A percentile compares a stretch with the other conserved stretches of the same genome.
These are phyloP conservation scores for Blastomyces parvus DNA, from an alignment of 2,329 filamentous ascomycete species.

Conservation along the genomic window DNA sequence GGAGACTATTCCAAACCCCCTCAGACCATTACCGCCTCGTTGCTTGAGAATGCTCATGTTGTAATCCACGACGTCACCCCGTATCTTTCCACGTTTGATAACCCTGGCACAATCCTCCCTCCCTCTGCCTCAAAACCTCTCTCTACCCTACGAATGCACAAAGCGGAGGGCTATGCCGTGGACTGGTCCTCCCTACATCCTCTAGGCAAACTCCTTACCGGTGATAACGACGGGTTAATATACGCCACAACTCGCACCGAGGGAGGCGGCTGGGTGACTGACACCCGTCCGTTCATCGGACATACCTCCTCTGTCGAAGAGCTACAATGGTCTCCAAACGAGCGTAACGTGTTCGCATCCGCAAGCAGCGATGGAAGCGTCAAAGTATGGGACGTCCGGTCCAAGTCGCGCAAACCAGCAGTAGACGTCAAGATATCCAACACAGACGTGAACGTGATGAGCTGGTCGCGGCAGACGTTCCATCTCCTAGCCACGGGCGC, in stretches of 20 bases:
- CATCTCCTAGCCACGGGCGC: conserved; percentile 87
- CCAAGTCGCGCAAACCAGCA: conserved; percentile 79
- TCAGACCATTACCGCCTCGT: conserved; percentile 76
- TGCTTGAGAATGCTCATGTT: conserved; percentile 82
- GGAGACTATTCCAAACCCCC: conserved; percentile 59
- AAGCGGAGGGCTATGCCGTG: conserved; percentile 87
- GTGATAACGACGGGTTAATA: conserved; percentile 83
- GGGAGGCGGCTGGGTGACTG: conserved; percentile 81
- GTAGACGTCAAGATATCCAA: conserved; percentile 75
- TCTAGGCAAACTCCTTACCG: conserved; percentile 77
- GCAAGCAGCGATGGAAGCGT: conserved; percentile 90
- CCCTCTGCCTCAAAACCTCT: conserved; percentile 81
- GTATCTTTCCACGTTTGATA: conserved; percentile 81
- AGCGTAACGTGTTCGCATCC: conserved; percentile 88
- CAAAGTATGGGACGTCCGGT: conserved; percentile 89
- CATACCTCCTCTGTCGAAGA: conserved; percentile 86
- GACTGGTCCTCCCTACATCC: conserved; percentile 85
- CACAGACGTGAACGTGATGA: conserved; percentile 91
- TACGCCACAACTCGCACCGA: conserved; percentile 79
- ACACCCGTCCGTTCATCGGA: conserved; percentile 71
- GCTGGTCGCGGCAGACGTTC: conserved; percentile 80
- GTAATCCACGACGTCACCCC: conserved; percentile 91
- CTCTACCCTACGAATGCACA: conserved; percentile 81
- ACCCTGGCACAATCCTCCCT: conserved; percentile 69
- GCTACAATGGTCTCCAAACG: conserved; percentile 90